Evolutionary conservation across 139 green algal species (phyloP).

Genomic region (Deuterostichococcus epilithicus): DNA sequence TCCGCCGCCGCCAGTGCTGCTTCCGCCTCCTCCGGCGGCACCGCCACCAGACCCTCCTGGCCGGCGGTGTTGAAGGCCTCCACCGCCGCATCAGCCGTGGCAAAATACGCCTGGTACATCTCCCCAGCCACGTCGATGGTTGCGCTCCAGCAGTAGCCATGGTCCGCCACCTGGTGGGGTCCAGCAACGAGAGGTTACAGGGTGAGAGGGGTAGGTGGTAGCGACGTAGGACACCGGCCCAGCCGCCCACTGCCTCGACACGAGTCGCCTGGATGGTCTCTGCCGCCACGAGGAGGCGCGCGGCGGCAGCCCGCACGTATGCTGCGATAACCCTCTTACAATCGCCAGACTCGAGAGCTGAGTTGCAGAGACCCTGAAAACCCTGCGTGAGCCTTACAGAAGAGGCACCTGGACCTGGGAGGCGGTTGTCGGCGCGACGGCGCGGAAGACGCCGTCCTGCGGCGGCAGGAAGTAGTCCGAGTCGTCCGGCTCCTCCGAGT

Average conservation of each 20-base stretch:
- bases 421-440: constrained; percentile 13
- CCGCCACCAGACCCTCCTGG: background rate
- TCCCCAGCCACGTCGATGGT: constrained; percentile 33
- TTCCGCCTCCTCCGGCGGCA: background rate
- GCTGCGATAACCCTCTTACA: background rate
- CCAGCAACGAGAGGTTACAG: background rate
- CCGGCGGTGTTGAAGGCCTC: constrained; percentile 24
- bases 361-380: too few species aligned
- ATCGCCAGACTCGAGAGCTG: constrained; percentile 14
- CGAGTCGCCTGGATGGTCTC: too few species aligned
- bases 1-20: too few species aligned
- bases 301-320: background rate
- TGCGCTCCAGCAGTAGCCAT: constrained; percentile 37
- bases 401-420: background rate
- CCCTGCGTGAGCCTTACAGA: too few species aligned
- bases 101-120: constrained; percentile 32
- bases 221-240: too few species aligned
- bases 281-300: too few species aligned
- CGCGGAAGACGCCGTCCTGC: constrained; percentile 45
- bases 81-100: constrained; percentile 10
- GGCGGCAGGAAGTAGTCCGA: constrained; percentile 20
- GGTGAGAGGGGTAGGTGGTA: too few species aligned
- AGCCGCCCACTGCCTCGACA: too few species aligned
- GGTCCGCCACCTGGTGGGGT: constrained; percentile 16
- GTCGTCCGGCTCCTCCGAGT: background rate